Base-by-base conservation (phyloP, 306 rosid species). In the Mimosa bimucronata region DNA sequence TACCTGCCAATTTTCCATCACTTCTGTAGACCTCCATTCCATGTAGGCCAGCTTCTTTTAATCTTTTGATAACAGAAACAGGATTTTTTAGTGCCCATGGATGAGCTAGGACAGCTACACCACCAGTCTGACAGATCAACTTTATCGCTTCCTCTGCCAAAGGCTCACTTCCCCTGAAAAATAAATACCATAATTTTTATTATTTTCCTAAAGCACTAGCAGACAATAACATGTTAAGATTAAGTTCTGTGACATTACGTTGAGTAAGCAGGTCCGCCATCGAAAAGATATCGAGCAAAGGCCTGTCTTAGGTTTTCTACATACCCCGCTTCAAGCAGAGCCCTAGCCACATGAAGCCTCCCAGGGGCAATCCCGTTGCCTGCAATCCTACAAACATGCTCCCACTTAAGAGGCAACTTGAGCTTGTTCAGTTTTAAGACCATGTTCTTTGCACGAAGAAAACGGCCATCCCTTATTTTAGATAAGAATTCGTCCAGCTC, bases 291-390 rank as follows among this genome's bases (percentile, higher is more conserved):
- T 44, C 92, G 91, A 7, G 95, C n/a, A 80, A 94, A 94, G 46
- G 98, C 98, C 83, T 94, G 97, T 90, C 83, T 91, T 64, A 94
- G 88, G 83, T 92, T 92, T 83, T 92, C 97, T 66, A 94, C 97
- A 87, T 86, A 86, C 79, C 98, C 98, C 1, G 94, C 94, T 87
- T 92, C 98, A 76, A 94, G 86, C 97, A 94, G 85, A 61, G 98
- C 97, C 34, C 95, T 95, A 69, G 97, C 98, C 23, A 94, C 95
- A 72, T 94, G 98, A 68, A 94, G 80, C 88, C 98, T 88, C 79
- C 98, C 97, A 0, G 98, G 98, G 84, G 98, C 98, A 64, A 91
- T 97, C 64, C 98, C 98, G 16, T 83, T 92, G 86, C 97, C 98
- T 41, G 98, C 97, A 73, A 94, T 89, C 85, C 85, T 89, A 74